phyloP scores from a whole-genome alignment of 2,329 filamentous ascomycete species.

The Diatrype stigma region DNA sequence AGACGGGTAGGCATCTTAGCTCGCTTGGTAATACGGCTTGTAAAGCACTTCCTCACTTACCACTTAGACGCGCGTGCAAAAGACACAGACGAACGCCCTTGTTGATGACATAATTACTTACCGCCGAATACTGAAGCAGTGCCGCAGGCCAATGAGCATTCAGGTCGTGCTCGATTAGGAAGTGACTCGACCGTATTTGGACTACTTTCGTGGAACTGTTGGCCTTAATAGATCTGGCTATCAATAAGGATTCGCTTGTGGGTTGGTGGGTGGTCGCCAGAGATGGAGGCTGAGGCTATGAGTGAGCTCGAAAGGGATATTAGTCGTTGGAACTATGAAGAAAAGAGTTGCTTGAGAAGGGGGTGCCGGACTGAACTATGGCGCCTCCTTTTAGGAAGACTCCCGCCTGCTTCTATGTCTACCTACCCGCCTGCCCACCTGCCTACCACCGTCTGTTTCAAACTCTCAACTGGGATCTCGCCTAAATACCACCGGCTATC shows the following conservation, averaged over 20 bases:
- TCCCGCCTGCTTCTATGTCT: too few species aligned
- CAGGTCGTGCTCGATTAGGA: background rate
- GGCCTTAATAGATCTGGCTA: background rate
- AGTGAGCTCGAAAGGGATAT: background rate
- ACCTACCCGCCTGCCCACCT: background rate
- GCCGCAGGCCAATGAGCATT: background rate
- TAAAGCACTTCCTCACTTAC: background rate
- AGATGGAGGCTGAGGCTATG: background rate
- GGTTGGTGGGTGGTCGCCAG: too few species aligned
- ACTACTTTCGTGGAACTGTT: background rate
- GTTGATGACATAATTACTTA: background rate
- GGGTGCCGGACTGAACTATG: background rate
- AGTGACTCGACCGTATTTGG: background rate
- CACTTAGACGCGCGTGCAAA: background rate
- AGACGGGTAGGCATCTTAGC: background rate
- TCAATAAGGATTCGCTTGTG: background rate
- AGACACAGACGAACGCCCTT: background rate
- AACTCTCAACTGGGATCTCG: background rate
- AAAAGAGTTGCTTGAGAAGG: background rate
- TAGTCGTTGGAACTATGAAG: background rate
- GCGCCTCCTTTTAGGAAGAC: background rate
- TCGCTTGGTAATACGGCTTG: background rate
- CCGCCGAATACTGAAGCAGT: background rate
- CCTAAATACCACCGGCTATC: background rate
- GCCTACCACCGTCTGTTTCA: background rate